Base-by-base conservation (phyloP, 768 basidiomycete species). In the Leccinellum rugosiceps region DNA sequence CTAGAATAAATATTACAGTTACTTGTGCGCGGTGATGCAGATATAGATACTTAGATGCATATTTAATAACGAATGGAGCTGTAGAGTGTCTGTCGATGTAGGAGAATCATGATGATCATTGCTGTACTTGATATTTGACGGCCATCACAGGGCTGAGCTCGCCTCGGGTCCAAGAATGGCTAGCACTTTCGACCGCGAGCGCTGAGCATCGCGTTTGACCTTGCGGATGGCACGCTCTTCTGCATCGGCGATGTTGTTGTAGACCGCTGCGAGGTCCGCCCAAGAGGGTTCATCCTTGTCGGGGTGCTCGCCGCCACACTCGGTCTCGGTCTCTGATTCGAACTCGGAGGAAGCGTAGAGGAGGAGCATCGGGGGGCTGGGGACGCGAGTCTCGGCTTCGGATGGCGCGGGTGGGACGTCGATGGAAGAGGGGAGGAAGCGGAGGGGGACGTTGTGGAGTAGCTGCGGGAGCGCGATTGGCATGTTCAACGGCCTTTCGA, bases 161-260 rank as follows among this genome's bases (percentile, higher is more conserved):
- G 59, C 43, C 19, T 65, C 55, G 17, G 46, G 55, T 26, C 55
- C 53, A 0, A 55, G 43, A 4, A 62, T 9, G 5, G 55, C 50
- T 55, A 65, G 50, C 1, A 26, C 31, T 46, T 58, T 65, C 2
- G 45, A 6, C 38, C 46, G 63, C 1, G 63, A 62, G 25, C 63
- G 53, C 17, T 26, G 13, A 5, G 50, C 50, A 45, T 57, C 49
- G 47, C 64, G 63, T 55, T n/a, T 55, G 0, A 45, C 59, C 30
- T 49, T 66, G 54, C 52, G 57, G 3, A 10, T 10, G 4, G 41
- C 52, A 17, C 21, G 52, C 38, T 66, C 64, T 1, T 62, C 43
- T 1, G 43, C 52, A 14, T 57, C 55, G 25, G 38, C 35, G 1
- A 38, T 2, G 30, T 53, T 26, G 26, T 60, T 19, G 45, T 44